Evolutionary conservation across 306 rosid species (phyloP).

Genomic region (Quercus gilva): DNA sequence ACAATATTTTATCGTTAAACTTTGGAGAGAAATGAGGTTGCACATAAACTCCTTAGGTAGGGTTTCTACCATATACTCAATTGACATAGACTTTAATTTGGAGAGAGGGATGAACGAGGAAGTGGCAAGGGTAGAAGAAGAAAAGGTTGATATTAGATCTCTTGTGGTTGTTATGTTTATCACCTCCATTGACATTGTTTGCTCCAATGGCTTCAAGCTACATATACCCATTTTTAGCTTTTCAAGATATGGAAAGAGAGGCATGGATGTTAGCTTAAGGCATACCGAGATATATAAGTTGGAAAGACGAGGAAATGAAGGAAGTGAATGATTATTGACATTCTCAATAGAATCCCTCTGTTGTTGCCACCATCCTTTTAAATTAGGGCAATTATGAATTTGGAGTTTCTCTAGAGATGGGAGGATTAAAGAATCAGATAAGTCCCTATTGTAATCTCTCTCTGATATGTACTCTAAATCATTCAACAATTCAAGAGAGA

Average conservation of each 20-base stretch:
- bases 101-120: background rate
- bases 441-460: no score
- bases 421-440: background rate
- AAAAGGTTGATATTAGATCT: background rate
- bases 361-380: slow-evolving; percentile 28
- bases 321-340: background rate
- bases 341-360: background rate
- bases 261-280: slow-evolving; percentile 1
- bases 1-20: no score
- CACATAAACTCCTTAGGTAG: background rate
- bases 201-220: background rate
- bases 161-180: background rate
- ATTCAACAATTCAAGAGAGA: accelerated
- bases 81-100: background rate
- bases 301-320: background rate
- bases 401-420: slow-evolving; percentile 11
- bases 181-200: background rate
- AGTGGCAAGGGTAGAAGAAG: background rate
- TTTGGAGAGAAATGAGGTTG: no score
- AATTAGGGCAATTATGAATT: background rate
- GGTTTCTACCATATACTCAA: accelerated
- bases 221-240: no score
- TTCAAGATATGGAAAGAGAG: background rate
- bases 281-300: background rate
- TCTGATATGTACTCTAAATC: slow-evolving; percentile 15